Evolutionary conservation across 2,329 filamentous ascomycete species (phyloP).

Genomic region (Didymella lethalis): DNA sequence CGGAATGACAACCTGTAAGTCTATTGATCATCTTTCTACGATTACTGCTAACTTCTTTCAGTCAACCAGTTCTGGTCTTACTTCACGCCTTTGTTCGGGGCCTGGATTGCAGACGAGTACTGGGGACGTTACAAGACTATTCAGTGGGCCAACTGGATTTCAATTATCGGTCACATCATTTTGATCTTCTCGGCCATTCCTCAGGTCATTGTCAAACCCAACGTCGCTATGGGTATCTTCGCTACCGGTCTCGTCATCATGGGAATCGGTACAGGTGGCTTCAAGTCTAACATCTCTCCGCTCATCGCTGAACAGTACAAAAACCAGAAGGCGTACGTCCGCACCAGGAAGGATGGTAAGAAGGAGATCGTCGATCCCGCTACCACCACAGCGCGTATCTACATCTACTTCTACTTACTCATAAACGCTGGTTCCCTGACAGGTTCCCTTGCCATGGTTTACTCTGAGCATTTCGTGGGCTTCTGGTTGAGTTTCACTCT

Average conservation of each 20-base stretch:
- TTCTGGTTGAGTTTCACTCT: conserved; percentile 77
- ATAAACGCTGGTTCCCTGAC: conserved; percentile 51
- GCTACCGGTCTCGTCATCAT: conserved; percentile 67
- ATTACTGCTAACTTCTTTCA: conserved; percentile 5
- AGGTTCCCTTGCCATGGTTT: conserved; percentile 50
- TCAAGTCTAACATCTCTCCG: conserved; percentile 71
- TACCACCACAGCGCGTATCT: conserved; percentile 72
- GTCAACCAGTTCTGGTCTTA: conserved; percentile 65
- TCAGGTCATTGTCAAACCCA: conserved; percentile 56
- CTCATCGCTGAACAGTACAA: conserved; percentile 66
- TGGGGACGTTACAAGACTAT: conserved; percentile 69
- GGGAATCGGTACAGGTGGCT: conserved; percentile 72
- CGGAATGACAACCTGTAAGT: conserved; percentile 56
- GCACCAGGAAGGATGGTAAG: conserved; percentile 49
- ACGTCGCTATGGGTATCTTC: conserved; percentile 62
- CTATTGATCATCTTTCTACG: background rate
- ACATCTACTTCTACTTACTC: conserved; percentile 47
- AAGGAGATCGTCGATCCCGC: conserved; percentile 71
- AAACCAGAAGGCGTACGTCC: conserved; percentile 40
- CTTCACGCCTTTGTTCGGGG: conserved; percentile 65
- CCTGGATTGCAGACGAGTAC: conserved; percentile 67
- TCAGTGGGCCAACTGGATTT: conserved; percentile 63
- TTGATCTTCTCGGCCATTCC: conserved; percentile 66
- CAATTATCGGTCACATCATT: conserved; percentile 64
- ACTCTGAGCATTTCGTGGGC: conserved; percentile 61